These are phyloP conservation scores for Blastobotrys chiropterorum DNA, from an alignment of 805 yeast genomes.

Conservation along the genomic window DNA sequence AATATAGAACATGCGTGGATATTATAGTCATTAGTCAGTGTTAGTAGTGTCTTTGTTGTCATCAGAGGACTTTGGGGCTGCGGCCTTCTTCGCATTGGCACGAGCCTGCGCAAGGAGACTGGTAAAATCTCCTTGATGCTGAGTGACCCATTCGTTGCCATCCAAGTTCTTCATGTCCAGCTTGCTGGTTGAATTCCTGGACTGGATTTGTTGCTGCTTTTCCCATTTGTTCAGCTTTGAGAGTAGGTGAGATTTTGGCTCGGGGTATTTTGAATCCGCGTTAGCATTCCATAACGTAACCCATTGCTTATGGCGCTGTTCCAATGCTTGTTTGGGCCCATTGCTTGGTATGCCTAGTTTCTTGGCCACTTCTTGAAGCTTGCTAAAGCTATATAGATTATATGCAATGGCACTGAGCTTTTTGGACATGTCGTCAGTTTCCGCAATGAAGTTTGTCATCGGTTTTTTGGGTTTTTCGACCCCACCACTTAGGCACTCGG, in stretches of 20 bases:
- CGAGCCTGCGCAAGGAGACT: slow-evolving; percentile 21
- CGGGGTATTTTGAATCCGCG: slow-evolving; percentile 64
- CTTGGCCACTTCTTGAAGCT: slow-evolving; percentile 54
- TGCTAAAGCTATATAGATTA: slow-evolving; percentile 49
- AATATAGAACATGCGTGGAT: no score
- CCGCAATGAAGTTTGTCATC: slow-evolving; percentile 6
- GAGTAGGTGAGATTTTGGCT: slow-evolving; percentile 47
- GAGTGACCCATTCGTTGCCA: slow-evolving; percentile 18
- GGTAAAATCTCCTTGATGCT: slow-evolving; percentile 21
- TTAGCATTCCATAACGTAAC: slow-evolving; percentile 76
- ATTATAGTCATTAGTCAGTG: not conserved
- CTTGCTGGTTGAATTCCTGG: slow-evolving; percentile 22
- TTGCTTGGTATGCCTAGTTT: slow-evolving; percentile 48
- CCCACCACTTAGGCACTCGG: slow-evolving; percentile 42
- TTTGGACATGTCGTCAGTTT: slow-evolving; percentile 25
- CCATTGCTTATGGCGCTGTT: slow-evolving; percentile 69
- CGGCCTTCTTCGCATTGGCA: slow-evolving; percentile 1
- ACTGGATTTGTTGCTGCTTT: slow-evolving; percentile 12
- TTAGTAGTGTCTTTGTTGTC: not conserved
- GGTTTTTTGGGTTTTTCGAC: slow-evolving; percentile 20
- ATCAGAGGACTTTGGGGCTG: not conserved
- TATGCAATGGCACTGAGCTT: slow-evolving; percentile 57
- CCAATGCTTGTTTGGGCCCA: slow-evolving; percentile 62
- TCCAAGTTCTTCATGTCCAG: slow-evolving; percentile 18
- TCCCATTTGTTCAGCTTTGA: slow-evolving; percentile 68